Conservation (phyloP, 495 filamentous ascomycete genomes). For the Hypoxylon cercidicola region DNA sequence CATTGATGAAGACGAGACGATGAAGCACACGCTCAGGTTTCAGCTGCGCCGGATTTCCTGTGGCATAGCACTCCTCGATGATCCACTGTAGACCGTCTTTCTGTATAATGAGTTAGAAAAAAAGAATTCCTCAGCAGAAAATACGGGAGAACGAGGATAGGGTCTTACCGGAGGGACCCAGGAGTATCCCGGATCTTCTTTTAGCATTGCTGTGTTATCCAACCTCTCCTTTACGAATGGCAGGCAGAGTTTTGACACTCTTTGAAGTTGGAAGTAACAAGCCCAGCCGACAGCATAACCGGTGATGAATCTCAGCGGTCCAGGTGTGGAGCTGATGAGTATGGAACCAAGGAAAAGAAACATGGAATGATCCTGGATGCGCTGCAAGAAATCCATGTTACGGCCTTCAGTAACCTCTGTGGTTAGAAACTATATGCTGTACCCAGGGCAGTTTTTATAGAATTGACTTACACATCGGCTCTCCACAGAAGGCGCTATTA, state of each 20-base stretch:
- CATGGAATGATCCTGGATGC: slow-evolving; percentile 15
- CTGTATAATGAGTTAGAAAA: too few relatives aligned
- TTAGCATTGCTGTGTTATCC: slow-evolving; percentile 9
- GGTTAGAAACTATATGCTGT: neutral
- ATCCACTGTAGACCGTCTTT: slow-evolving; percentile 31
- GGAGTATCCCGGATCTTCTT: slow-evolving; percentile 1
- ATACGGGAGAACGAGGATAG: neutral
- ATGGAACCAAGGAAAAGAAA: slow-evolving; percentile 8
- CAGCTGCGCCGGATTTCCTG: slow-evolving; percentile 4
- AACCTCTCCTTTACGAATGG: slow-evolving; percentile 20
- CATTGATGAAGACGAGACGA: slow-evolving; percentile 9
- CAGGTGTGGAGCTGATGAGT: slow-evolving; percentile 12
- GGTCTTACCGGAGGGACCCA: slow-evolving; percentile 17
- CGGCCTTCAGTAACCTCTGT: slow-evolving; percentile 10
- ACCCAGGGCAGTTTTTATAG: too few relatives aligned
- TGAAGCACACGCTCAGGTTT: neutral
- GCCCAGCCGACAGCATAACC: neutral
- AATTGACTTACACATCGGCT: slow-evolving; percentile 16
- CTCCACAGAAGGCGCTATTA: slow-evolving; percentile 18
- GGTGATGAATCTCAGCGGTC: neutral
- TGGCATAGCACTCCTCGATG: slow-evolving; percentile 23
- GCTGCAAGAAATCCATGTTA: neutral
- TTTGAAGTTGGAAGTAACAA: neutral
- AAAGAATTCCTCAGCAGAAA: too few relatives aligned
- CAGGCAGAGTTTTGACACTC: neutral